phyloP scores from a whole-genome alignment of 768 basidiomycete genomes.

The Jaapia argillacea region DNA sequence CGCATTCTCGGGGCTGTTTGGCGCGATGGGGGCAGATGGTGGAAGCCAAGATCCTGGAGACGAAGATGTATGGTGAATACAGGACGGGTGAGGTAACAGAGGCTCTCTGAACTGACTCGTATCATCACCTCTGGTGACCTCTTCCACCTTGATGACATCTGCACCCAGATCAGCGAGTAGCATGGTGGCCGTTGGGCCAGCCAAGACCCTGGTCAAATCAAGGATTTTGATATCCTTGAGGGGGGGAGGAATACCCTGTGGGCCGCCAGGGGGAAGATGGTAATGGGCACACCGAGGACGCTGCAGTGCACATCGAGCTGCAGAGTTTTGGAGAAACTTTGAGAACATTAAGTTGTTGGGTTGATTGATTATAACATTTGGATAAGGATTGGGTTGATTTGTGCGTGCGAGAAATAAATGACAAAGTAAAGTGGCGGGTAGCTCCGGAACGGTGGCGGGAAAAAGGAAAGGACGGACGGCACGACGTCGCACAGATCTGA shows the following conservation, averaged over 20 bases:
- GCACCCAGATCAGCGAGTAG: slow-evolving; percentile 88
- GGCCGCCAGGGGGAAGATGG: neutral
- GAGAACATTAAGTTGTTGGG: no score
- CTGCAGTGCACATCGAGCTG: no score
- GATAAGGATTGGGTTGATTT: no score
- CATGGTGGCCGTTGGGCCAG: slow-evolving; percentile 92
- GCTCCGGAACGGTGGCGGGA: no score
- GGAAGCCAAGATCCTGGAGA: slow-evolving; percentile 22
- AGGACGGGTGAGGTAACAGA: neutral
- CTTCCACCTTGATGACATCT: slow-evolving; percentile 90
- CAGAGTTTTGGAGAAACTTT: no score
- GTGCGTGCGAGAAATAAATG: no score
- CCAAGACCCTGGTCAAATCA: slow-evolving; percentile 83
- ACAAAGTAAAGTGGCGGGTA: no score
- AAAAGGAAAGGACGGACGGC: no score
- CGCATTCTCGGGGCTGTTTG: slow-evolving; percentile 38
- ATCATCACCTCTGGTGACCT: slow-evolving; percentile 75
- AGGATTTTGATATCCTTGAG: slow-evolving; percentile 74
- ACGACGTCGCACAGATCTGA: no score
- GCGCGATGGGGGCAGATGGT: slow-evolving; percentile 26
- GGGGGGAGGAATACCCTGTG: slow-evolving; percentile 63
- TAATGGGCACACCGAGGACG: no score
- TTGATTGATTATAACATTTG: no score
- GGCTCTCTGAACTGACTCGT: slow-evolving; percentile 63
- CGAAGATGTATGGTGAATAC: neutral